These are phyloP conservation scores for Botrytis byssoidea DNA, from an alignment of 2,329 filamentous ascomycete genomes.

Conservation along the genomic window DNA sequence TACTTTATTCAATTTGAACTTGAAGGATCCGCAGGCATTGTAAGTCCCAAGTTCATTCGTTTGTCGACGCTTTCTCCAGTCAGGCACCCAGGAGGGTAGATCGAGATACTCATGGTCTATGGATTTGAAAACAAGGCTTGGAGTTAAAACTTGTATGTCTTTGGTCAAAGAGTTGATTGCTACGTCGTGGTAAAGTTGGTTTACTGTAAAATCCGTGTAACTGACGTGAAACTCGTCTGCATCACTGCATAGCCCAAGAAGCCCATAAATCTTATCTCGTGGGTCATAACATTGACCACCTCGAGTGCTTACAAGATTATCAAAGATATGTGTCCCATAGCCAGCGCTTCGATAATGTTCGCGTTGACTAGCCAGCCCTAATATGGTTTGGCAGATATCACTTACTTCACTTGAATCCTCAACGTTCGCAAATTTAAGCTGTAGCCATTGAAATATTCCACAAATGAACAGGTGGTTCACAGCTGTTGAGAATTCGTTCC, in stretches of 20 bases:
- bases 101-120: background rate
- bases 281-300: background rate
- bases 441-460: background rate
- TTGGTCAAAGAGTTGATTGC: background rate
- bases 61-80: background rate
- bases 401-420: background rate
- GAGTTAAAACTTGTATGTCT: background rate
- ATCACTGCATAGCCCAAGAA: background rate
- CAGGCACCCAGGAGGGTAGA: background rate
- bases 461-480: background rate
- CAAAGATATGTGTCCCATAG: background rate
- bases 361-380: background rate
- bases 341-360: background rate
- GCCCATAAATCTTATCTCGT: background rate
- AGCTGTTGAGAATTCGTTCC: background rate
- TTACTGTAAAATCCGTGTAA: background rate
- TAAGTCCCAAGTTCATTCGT: background rate
- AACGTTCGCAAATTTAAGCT: background rate
- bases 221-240: background rate
- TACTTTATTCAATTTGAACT: background rate
- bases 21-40: background rate
- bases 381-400: background rate
- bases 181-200: background rate
- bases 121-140: background rate
- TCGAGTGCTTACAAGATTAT: background rate